These are phyloP conservation scores for Sordariomycetes sp. DNA, from an alignment of 2,329 filamentous ascomycete species.

Conservation along the genomic window DNA sequence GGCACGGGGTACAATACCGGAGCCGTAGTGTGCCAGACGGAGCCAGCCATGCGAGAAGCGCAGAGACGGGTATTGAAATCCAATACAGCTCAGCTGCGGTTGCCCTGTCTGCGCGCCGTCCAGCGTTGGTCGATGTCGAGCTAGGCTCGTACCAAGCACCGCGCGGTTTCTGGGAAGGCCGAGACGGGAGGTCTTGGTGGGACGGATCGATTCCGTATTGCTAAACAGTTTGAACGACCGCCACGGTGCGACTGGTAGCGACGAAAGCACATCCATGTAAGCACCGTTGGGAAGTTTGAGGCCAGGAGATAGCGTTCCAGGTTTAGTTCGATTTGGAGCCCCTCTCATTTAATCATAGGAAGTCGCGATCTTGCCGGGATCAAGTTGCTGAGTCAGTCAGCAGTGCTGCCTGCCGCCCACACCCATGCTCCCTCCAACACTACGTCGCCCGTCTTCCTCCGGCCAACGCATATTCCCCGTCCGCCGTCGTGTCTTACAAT, in stretches of 20 bases:
- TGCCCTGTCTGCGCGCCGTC: neutral
- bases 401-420: neutral
- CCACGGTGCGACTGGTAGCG: neutral
- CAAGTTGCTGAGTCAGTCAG: neutral
- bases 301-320: no score
- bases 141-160: neutral
- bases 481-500: neutral
- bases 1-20: neutral
- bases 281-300: neutral
- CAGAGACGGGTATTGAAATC: neutral
- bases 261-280: neutral
- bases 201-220: neutral
- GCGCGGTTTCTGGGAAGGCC: neutral
- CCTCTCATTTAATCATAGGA: neutral
- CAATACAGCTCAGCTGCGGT: neutral
- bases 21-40: neutral
- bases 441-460: neutral
- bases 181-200: neutral
- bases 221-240: neutral
- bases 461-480: neutral
- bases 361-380: neutral
- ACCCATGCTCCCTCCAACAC: neutral
- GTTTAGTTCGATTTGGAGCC: neutral
- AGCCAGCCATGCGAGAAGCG: neutral
- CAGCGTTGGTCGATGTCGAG: neutral